Evolutionary conservation across 139 green algal species (phyloP), one percentile per base, ranked within the genome.

Genomic region (Penium margaritaceum): DNA sequence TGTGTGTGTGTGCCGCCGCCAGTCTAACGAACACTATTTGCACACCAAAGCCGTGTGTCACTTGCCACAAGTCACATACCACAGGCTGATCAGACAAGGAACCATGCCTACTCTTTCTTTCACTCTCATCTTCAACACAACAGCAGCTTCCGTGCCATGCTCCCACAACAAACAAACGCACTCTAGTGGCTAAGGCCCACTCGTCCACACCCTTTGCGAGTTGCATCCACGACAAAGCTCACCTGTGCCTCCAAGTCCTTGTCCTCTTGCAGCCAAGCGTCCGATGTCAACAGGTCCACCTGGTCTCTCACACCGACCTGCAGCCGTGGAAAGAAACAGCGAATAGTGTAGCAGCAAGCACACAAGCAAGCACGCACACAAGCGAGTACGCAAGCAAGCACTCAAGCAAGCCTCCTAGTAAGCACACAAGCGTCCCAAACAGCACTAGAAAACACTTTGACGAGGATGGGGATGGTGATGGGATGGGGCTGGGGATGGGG

Each of bases 301-400:
- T 60, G 47, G n/a, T 60, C 47, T 24, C 47, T n/a, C 30, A 60
- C 30, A 2, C 47, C 47, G n/a, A 60, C 47, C 47, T 60, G 47
- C n/a, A 33, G 47, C 2, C 14, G 47, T 55, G 46, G 46, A 2
- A 19, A n/a, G 15, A 30, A 32, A 57, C 7, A 30, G 46, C n/a
- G 19, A 60, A 1, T 33, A 24, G 17, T 3, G 47, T 14, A 19
- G 41, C 41, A 51, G n/a, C n/a, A n/a, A n/a, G n/a, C n/a, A n/a
- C n/a, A n/a, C n/a, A n/a, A n/a, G n/a, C n/a, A n/a, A n/a, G n/a
- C n/a, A n/a, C n/a, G n/a, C n/a, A n/a, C 41, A 12, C 9, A 51
- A 51, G 41, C 41, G 12, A 21, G 41, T 51, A 12, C 7, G 41
- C 12, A 51, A n/a, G n/a, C n/a, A n/a, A n/a, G 41, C 41, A 51